Percentiles rank a stretch among this genome's conserved stretches.
These are phyloP conservation scores for Pythium myriotylum DNA, from an alignment of 352 stramenopile species.

Conservation along the genomic window DNA sequence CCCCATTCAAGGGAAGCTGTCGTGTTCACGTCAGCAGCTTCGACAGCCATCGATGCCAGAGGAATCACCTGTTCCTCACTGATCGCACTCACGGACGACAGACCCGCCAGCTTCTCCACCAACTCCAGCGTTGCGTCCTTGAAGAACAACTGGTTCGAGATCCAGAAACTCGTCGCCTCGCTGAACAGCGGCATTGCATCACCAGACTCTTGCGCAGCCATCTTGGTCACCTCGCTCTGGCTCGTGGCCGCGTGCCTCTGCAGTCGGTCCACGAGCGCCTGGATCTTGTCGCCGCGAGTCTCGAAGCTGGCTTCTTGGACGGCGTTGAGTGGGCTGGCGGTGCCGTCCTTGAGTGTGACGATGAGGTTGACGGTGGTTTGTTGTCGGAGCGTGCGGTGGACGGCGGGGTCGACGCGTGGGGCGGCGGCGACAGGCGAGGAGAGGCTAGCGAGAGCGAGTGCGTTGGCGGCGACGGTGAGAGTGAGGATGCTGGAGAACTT, in stretches of 20 bases:
- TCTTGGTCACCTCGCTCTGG: slow-evolving; percentile 1
- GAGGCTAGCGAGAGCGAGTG: too few relatives aligned
- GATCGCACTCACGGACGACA: slow-evolving; percentile 1
- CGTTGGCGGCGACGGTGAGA: too few relatives aligned
- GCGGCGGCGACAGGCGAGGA: neutral
- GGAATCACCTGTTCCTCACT: neutral
- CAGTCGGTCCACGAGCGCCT: neutral
- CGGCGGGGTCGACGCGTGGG: slow-evolving; percentile 2
- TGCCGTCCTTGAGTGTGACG: slow-evolving; percentile 16
- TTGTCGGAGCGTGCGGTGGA: slow-evolving; percentile 18
- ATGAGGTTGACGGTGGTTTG: slow-evolving; percentile 16
- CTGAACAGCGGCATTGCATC: slow-evolving; percentile 1
- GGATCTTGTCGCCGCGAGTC: slow-evolving; percentile 9
- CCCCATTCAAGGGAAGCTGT: slow-evolving; percentile 21
- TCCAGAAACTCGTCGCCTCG: slow-evolving; percentile 28
- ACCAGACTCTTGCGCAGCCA: slow-evolving; percentile 1
- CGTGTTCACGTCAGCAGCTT: neutral
- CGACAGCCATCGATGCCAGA: neutral
- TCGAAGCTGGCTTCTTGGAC: slow-evolving; percentile 3
- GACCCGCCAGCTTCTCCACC: slow-evolving; percentile 12
- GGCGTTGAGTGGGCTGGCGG: neutral
- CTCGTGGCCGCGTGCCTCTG: slow-evolving; percentile 1
- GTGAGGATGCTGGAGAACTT: too few relatives aligned
- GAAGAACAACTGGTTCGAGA: slow-evolving; percentile 31
- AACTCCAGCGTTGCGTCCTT: slow-evolving; percentile 22